These are phyloP conservation scores for Xeromyces bisporus DNA, from an alignment of 495 filamentous ascomycete genomes.

Conservation along the genomic window DNA sequence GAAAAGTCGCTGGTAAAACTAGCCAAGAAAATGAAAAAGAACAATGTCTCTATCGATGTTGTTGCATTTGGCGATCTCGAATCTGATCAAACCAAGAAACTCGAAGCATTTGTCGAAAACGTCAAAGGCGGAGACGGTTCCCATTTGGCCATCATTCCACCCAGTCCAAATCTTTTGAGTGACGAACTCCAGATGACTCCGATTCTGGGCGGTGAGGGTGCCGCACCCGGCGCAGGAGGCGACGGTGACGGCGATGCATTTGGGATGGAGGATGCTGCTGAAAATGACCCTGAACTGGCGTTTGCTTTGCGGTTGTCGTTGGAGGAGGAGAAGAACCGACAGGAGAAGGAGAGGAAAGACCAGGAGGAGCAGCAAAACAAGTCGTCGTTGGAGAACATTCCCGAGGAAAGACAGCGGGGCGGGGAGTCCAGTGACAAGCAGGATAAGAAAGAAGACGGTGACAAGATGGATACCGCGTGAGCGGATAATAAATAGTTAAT, in stretches of 20 bases:
- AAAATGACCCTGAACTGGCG: slow-evolving; percentile 79
- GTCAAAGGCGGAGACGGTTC: slow-evolving; percentile 83
- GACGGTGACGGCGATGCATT: slow-evolving; percentile 58
- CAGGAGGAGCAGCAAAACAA: slow-evolving; percentile 56
- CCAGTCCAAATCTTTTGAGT: slow-evolving; percentile 76
- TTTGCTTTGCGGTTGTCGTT: slow-evolving; percentile 93
- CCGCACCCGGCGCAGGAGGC: slow-evolving; percentile 28
- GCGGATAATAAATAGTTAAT: too few relatives aligned
- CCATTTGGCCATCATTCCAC: slow-evolving; percentile 77
- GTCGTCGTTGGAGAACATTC: slow-evolving; percentile 56
- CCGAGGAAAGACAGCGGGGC: slow-evolving; percentile 52
- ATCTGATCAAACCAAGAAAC: slow-evolving; percentile 78
- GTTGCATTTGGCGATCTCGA: slow-evolving; percentile 86
- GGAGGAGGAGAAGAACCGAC: slow-evolving; percentile 90
- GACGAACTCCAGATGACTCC: slow-evolving; percentile 86
- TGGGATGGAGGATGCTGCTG: slow-evolving; percentile 34
- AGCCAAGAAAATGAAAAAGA: slow-evolving; percentile 98
- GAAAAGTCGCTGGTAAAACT: slow-evolving; percentile 78
- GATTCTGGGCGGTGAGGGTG: slow-evolving; percentile 66
- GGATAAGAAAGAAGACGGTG: slow-evolving; percentile 47
- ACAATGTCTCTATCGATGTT: slow-evolving; percentile 78
- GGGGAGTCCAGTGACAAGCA: slow-evolving; percentile 50
- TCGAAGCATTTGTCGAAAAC: slow-evolving; percentile 79
- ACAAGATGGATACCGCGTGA: slow-evolving; percentile 58
- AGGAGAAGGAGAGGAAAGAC: slow-evolving; percentile 68